phyloP scores from a whole-genome alignment of 2,329 filamentous ascomycete species.

The Pezicula neosporulosa region DNA sequence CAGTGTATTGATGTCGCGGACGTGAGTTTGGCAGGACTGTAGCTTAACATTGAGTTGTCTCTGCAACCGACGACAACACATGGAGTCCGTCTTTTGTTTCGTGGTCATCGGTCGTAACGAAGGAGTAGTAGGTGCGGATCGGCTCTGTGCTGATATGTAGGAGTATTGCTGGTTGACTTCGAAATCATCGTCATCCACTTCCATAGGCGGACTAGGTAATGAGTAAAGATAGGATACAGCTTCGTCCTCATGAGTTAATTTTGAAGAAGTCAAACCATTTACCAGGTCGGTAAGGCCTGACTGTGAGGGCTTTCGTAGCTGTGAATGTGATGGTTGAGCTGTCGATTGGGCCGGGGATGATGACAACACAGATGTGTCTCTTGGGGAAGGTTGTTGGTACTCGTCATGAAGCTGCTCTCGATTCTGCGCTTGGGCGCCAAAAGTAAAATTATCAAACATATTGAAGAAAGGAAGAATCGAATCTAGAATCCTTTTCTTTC shows the following conservation, averaged over 20 bases:
- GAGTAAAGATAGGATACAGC: conserved; percentile 9
- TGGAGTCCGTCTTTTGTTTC: background rate
- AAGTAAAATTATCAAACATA: conserved; percentile 25
- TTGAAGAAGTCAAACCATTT: conserved; percentile 3
- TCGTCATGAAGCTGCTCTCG: background rate
- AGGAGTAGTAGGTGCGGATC: conserved; percentile 8
- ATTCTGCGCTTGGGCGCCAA: conserved; percentile 17
- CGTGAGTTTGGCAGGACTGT: conserved; percentile 14
- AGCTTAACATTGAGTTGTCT: conserved; percentile 21
- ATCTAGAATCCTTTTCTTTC: no score
- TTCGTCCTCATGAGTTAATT: background rate
- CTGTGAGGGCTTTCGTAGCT: background rate
- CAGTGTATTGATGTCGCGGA: conserved; percentile 18
- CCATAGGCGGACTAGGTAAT: conserved; percentile 10
- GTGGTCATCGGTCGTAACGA: conserved; percentile 4
- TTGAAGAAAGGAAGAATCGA: background rate
- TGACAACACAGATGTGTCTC: conserved; percentile 18
- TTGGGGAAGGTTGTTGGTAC: conserved; percentile 16
- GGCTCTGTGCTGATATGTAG: background rate
- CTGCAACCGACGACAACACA: conserved; percentile 16
- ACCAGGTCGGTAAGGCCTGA: conserved; percentile 7
- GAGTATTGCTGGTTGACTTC: background rate
- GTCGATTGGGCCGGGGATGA: conserved; percentile 5
- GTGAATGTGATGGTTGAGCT: background rate
- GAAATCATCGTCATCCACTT: background rate